Evolutionary conservation across 202 grass and related monocot genomes (phyloP).

Genomic region (Digitaria exilis): DNA sequence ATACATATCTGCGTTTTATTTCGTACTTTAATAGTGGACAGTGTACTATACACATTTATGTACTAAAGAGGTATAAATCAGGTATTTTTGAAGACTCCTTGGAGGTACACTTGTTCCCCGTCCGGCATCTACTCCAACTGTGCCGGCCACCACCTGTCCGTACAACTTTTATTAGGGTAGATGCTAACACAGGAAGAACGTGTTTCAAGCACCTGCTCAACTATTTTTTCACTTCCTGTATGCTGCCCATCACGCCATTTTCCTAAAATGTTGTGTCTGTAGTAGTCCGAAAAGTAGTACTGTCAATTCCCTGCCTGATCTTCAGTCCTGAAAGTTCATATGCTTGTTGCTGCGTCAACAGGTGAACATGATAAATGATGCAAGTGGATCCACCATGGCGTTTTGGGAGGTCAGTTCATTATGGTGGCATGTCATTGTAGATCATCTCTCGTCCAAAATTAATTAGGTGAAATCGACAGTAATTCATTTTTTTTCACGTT

Average conservation of each 20-base stretch:
- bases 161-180: background rate
- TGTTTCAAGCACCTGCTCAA: background rate
- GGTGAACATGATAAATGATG: too few relatives aligned
- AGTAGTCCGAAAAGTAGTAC: background rate
- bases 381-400: too few relatives aligned
- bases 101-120: background rate
- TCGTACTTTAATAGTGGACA: background rate
- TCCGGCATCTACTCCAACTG: background rate
- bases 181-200: background rate
- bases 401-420: too few relatives aligned
- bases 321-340: background rate
- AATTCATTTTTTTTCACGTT: too few relatives aligned
- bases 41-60: background rate
- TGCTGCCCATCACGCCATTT: background rate
- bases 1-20: background rate
- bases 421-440: too few relatives aligned
- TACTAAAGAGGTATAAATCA: background rate
- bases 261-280: background rate
- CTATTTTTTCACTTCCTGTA: background rate
- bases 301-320: background rate
- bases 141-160: too few relatives aligned
- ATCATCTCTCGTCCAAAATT: too few relatives aligned
- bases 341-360: background rate
- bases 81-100: background rate
- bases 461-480: too few relatives aligned